Evolutionary conservation across 352 stramenopile genomes (phyloP).

Genomic region (Globisporangium barbulae): DNA sequence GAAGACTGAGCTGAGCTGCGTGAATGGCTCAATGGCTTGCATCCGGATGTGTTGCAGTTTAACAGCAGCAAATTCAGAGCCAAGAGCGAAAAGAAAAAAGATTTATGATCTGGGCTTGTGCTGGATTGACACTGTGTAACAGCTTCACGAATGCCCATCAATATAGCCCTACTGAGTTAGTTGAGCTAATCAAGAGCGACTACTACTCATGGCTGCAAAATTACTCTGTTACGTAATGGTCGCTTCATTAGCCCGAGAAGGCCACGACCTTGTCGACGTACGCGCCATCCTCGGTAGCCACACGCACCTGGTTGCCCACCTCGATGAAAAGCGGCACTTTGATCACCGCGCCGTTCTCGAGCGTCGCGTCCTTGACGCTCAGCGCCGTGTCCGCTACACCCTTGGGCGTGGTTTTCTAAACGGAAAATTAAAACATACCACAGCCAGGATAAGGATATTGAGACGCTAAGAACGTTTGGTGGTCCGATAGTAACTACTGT

Average conservation of each 20-base stretch:
- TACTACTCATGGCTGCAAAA: not conserved
- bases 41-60: not conserved
- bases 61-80: not conserved
- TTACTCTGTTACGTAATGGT: not conserved
- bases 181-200: not conserved
- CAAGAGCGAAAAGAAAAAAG: not conserved
- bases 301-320: conserved; percentile 67
- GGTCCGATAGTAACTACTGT: not conserved
- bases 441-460: not conserved
- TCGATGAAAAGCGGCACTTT: conserved; percentile 87
- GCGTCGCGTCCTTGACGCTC: conserved; percentile 80
- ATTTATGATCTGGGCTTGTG: not conserved
- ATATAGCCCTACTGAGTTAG: not conserved
- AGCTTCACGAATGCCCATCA: not conserved
- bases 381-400: conserved; percentile 69
- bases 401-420: conserved; percentile 74
- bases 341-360: conserved; percentile 74
- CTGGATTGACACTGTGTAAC: not conserved
- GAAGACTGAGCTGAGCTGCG: no score
- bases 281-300: conserved; percentile 68
- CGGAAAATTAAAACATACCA: not conserved
- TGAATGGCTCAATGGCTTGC: not conserved
- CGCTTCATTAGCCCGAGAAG: not conserved
- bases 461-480: not conserved
- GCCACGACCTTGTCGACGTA: conserved; percentile 76